Percentiles rank a stretch among this genome's conserved stretches.
Evolutionary conservation across 2,329 filamentous ascomycete genomes (phyloP).

Genomic region (Monosporascus sp.): DNA sequence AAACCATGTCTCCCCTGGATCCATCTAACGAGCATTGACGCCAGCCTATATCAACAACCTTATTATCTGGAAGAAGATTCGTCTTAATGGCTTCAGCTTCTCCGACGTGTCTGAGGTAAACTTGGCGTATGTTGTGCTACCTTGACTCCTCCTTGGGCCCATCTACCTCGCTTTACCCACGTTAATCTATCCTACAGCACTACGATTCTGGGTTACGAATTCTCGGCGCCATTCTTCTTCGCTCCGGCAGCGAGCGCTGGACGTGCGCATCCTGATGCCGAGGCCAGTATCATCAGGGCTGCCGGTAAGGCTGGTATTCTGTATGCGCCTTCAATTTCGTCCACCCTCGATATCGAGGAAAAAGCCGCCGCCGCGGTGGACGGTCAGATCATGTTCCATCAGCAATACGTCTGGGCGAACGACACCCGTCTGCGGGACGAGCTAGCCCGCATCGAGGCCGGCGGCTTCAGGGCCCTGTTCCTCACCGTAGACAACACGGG

Average conservation of each 20-base stretch:
- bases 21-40: not conserved
- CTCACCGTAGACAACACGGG: constrained; percentile 21
- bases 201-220: constrained; percentile 47
- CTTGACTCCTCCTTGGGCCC: not conserved
- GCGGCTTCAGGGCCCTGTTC: constrained; percentile 18
- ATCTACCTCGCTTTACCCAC: not conserved
- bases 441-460: constrained; percentile 13
- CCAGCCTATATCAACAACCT: constrained; percentile 33
- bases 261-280: constrained; percentile 40
- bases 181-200: constrained; percentile 27
- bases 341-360: constrained; percentile 19
- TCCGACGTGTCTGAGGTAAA: constrained; percentile 26
- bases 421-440: constrained; percentile 13
- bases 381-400: constrained; percentile 21
- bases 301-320: constrained; percentile 43
- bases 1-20: not conserved
- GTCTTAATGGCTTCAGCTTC: constrained; percentile 27
- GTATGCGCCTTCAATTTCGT: constrained; percentile 28
- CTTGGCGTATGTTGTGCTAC: constrained; percentile 11
- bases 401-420: constrained; percentile 20
- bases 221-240: constrained; percentile 52
- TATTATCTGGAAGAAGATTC: constrained; percentile 30
- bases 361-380: constrained; percentile 16
- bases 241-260: constrained; percentile 41
- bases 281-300: constrained; percentile 45